Percentiles rank a stretch among this genome's conserved stretches.
Evolutionary conservation across 2,329 filamentous ascomycete genomes (phyloP).

Genomic region (Aspergillus fischeri): DNA sequence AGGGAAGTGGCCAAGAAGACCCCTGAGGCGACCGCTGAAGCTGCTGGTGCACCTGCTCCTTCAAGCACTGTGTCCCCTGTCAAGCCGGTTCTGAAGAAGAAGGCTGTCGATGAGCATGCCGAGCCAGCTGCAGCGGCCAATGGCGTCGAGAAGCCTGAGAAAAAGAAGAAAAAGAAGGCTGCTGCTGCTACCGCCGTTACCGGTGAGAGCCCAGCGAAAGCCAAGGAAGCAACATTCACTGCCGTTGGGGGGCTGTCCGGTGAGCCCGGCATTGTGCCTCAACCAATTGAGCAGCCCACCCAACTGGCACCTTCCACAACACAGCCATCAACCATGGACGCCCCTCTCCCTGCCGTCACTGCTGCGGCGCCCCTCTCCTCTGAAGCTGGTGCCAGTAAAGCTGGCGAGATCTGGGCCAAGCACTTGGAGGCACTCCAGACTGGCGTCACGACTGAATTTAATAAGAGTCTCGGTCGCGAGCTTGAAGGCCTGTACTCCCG

Average conservation of each 20-base stretch:
- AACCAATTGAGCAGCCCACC: slow-evolving; percentile 7
- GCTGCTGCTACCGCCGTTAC: slow-evolving; percentile 23
- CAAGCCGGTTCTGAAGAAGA: slow-evolving; percentile 41
- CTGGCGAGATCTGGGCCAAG: slow-evolving; percentile 57
- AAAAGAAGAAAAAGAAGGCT: slow-evolving; percentile 64
- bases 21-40: slow-evolving; percentile 31
- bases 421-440: slow-evolving; percentile 56
- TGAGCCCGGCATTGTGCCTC: slow-evolving; percentile 7
- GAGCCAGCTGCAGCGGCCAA: slow-evolving; percentile 21
- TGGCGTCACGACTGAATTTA: slow-evolving; percentile 47
- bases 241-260: slow-evolving; percentile 9
- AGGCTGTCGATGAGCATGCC: slow-evolving; percentile 33
- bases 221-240: slow-evolving; percentile 28
- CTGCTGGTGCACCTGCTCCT: slow-evolving; percentile 14
- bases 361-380: slow-evolving; percentile 3
- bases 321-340: slow-evolving; percentile 5
- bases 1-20: slow-evolving; percentile 39
- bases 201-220: slow-evolving; percentile 47
- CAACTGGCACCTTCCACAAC: slow-evolving; percentile 8
- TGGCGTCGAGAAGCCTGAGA: slow-evolving; percentile 58
- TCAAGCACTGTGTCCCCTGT: slow-evolving; percentile 34
- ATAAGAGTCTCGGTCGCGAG: slow-evolving; percentile 45
- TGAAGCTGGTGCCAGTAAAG: slow-evolving; percentile 25
- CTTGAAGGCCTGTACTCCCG: slow-evolving; percentile 55
- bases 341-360: not conserved